Conservation (phyloP, 2,329 filamentous ascomycete genomes). For the Xylariaceae sp. region DNA sequence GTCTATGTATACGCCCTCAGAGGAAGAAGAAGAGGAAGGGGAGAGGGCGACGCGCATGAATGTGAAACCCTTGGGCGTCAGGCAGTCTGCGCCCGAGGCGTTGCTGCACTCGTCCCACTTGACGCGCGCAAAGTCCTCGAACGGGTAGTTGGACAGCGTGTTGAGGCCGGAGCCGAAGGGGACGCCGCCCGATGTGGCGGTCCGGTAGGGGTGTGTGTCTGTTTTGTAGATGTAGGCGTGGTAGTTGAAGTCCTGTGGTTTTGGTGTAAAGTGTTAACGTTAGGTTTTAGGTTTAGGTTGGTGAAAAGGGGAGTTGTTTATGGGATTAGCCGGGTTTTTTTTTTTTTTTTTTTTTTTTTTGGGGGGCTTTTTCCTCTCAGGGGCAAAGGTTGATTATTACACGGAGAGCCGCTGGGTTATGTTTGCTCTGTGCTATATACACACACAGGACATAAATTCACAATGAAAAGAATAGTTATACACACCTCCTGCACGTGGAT, state of each 20-base stretch:
- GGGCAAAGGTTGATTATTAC: neutral
- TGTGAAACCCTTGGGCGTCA: conserved; percentile 66
- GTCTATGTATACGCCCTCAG: conserved; percentile 53
- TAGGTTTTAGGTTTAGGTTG: too few relatives aligned
- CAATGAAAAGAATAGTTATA: neutral
- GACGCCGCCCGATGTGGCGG: conserved; percentile 59
- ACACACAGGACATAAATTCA: too few relatives aligned
- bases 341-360: too few relatives aligned
- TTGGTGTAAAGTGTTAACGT: neutral
- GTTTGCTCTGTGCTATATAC: too few relatives aligned
- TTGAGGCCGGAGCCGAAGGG: conserved; percentile 60
- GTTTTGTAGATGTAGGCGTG: conserved; percentile 58
- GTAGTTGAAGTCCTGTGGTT: conserved; percentile 56
- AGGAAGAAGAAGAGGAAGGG: too few relatives aligned
- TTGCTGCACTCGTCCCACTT: conserved; percentile 57
- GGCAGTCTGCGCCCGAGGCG: conserved; percentile 52
- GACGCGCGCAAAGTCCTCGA: conserved; percentile 48
- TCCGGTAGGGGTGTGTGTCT: conserved; percentile 55
- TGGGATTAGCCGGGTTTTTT: too few relatives aligned
- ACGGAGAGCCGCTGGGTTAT: neutral
- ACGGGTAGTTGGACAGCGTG: conserved; percentile 54
- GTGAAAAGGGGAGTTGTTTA: too few relatives aligned
- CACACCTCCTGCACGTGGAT: conserved; percentile 59
- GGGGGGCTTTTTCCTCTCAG: too few relatives aligned
- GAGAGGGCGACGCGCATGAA: conserved; percentile 55